phyloP scores from a whole-genome alignment of 352 stramenopile genomes.

The Aphanomyces cochlioides region DNA sequence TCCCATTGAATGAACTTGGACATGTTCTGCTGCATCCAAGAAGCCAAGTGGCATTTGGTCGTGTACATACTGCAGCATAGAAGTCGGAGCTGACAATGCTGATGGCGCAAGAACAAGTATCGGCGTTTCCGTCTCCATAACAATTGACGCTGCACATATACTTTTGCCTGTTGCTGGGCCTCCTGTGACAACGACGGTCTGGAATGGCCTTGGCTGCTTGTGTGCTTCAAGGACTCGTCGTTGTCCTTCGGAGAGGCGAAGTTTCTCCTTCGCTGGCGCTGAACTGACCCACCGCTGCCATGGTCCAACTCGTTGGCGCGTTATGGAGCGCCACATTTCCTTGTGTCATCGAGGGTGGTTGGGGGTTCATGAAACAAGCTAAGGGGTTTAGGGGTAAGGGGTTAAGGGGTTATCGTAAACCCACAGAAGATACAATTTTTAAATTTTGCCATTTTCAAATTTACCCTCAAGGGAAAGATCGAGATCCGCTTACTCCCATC shows the following conservation, averaged over 20 bases:
- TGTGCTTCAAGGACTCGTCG: slow-evolving; percentile 2
- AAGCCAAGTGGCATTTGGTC: neutral
- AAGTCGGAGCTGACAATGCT: neutral
- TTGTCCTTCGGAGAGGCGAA: neutral
- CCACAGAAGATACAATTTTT: too few species aligned
- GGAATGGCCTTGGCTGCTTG: neutral
- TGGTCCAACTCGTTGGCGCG: neutral
- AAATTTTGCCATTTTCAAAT: too few species aligned
- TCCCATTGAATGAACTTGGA: neutral
- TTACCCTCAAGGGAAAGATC: neutral
- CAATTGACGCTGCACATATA: neutral
- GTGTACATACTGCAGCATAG: neutral
- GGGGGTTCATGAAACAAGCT: too few species aligned
- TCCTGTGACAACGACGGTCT: neutral
- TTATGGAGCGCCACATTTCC: neutral
- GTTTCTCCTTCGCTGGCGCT: neutral
- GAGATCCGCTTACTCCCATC: slow-evolving; percentile 2
- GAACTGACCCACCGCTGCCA: neutral
- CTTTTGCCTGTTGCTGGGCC: slow-evolving; percentile 2
- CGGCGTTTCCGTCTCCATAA: neutral
- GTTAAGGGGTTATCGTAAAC: too few species aligned
- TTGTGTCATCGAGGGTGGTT: too few species aligned
- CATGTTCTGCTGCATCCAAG: neutral
- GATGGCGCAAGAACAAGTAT: neutral
- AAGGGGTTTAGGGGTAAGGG: too few species aligned